phyloP scores from a whole-genome alignment of 2,329 filamentous ascomycete genomes.

The Aspergillus sp. region DNA sequence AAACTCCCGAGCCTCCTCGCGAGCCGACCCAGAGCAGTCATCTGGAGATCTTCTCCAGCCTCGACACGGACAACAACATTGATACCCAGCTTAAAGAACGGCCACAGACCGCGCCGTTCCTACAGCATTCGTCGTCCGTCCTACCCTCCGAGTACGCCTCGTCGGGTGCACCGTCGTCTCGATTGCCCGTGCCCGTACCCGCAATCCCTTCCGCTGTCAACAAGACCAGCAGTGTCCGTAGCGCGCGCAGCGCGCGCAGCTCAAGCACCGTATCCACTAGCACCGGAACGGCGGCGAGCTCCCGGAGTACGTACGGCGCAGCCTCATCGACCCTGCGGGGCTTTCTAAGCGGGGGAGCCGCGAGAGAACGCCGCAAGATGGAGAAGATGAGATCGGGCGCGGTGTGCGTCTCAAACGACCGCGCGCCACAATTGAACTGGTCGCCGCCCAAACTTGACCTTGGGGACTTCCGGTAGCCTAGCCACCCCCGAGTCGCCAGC shows the following conservation, averaged over 20 bases:
- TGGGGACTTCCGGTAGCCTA: constrained; percentile 24
- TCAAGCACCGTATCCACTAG: constrained; percentile 35
- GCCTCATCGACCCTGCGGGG: constrained; percentile 36
- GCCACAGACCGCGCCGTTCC: constrained; percentile 25
- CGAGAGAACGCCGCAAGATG: constrained; percentile 27
- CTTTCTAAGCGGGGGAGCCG: constrained; percentile 29
- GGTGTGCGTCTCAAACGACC: constrained; percentile 30
- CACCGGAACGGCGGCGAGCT: constrained; percentile 28
- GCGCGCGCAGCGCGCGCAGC: constrained; percentile 35
- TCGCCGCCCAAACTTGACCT: constrained; percentile 35
- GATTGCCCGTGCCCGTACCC: constrained; percentile 31
- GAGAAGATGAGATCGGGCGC: constrained; percentile 25
- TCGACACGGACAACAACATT: constrained; percentile 16
- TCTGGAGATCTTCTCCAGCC: constrained; percentile 18
- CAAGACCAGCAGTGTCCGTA: constrained; percentile 35
- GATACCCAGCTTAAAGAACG: constrained; percentile 19
- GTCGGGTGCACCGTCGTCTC: constrained; percentile 19
- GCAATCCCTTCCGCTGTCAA: constrained; percentile 23
- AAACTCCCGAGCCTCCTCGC: neutral
- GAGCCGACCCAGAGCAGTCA: constrained; percentile 9
- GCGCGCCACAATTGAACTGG: constrained; percentile 37
- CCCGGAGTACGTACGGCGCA: constrained; percentile 33
- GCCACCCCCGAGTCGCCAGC: too few relatives aligned
- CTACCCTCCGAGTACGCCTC: constrained; percentile 23
- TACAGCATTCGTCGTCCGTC: constrained; percentile 14